phyloP scores from a whole-genome alignment of 73 alveolate species.

The Paramecium primaurelia region DNA sequence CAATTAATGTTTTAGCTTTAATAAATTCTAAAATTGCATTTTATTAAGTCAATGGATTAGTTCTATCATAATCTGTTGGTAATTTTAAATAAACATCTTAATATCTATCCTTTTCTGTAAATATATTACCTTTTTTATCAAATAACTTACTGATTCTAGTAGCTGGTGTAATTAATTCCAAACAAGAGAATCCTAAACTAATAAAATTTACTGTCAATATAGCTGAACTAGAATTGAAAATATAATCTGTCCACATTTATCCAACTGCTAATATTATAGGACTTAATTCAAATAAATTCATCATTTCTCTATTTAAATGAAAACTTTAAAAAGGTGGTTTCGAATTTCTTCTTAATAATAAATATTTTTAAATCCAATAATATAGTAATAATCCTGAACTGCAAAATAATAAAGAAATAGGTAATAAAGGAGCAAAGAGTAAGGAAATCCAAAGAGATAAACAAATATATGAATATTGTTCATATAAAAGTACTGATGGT shows the following conservation, averaged over 20 bases:
- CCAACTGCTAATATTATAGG: background rate
- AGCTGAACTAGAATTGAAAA: background rate
- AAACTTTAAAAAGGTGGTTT: slow-evolving; percentile 1
- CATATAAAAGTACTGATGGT: background rate
- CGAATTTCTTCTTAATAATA: background rate
- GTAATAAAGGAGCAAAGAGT: background rate
- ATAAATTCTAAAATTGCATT: background rate
- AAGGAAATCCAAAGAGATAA: background rate
- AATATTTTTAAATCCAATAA: slow-evolving; percentile 7
- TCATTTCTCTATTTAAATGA: slow-evolving; percentile 11
- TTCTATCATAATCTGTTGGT: slow-evolving; percentile 28
- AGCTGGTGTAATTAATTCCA: background rate
- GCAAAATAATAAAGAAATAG: background rate
- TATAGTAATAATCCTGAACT: background rate
- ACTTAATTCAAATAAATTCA: background rate
- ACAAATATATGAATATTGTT: background rate
- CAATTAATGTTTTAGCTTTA: background rate
- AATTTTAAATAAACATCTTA: background rate
- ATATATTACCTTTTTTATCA: background rate
- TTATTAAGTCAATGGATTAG: background rate
- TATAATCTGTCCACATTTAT: background rate
- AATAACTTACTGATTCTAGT: background rate
- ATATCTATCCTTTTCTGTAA: background rate
- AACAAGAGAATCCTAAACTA: background rate
- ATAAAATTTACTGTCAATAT: background rate